Base-by-base conservation (phyloP, 2,329 filamentous ascomycete species). In the Didymella segeticola region DNA sequence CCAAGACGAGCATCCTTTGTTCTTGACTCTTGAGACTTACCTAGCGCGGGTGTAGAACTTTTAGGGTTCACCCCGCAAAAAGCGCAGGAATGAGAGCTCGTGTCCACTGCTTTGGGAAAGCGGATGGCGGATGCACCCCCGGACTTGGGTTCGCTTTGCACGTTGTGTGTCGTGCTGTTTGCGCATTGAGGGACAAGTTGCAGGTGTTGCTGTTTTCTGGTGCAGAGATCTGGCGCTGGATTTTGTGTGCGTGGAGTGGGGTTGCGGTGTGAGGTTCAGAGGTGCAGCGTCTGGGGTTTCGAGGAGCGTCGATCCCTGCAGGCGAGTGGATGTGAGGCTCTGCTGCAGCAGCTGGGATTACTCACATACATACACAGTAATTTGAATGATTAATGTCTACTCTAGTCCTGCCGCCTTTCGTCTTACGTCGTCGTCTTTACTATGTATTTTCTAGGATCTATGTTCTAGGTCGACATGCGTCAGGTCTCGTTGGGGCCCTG, bases 281-380 rank as follows among this genome's bases (percentile, higher is more conserved):
- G 19, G 26, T 45, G 45, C 38, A 22, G 45, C 51, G 43, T 29
- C 14, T 41, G 23, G 29, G 33, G 51, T 54, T 54, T 54, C 51
- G 39, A 25, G 39, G 39, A 46, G 51, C 39, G 45, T 34, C 41
- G 41, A 48, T 47, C 27, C 3, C 7, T 29, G 9, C 12, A 22
- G 29, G n/a, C 6, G 33, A 9, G 30, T 20, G 29, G 14, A 27
- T 11, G 20, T 22, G 37, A 42, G 46, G 22, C 43, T 34, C 26
- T 30, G 23, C n/a, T 17, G 30, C 22, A 22, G n/a, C 29, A 15
- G 15, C 22, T 23, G 12, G 30, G 23, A 19, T 4, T 15, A 17
- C 12, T 8, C 12, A 29, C 17, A 14, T 25, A 9, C 30, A 43
- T 43, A 7, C 38, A 47, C 29, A 8, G n/a, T 14, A 17, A n/a